These are phyloP conservation scores for Aechmea fasciata DNA, from an alignment of 176 grass and related monocot genomes.

Conservation along the genomic window DNA sequence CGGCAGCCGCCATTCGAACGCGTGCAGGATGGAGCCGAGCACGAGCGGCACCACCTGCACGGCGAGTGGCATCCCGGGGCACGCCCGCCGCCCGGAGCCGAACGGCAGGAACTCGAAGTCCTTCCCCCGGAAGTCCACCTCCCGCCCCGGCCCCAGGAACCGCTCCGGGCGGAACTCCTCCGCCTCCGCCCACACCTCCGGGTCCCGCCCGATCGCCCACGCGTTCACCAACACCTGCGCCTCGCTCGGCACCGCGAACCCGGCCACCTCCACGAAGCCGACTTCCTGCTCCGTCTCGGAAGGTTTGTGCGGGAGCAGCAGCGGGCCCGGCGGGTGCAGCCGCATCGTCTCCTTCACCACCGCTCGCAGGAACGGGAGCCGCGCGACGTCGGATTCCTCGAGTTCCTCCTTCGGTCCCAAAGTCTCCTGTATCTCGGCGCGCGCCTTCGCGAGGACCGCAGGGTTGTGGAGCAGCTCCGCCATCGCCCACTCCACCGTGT, in stretches of 20 bases:
- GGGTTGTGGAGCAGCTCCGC: conserved; percentile 49
- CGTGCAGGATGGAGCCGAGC: no score
- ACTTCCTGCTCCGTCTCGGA: conserved; percentile 16
- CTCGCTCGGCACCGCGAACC: conserved; percentile 32
- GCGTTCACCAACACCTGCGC: neutral
- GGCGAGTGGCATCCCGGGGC: conserved; percentile 6
- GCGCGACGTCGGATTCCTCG: neutral
- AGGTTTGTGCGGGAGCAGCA: conserved; percentile 46
- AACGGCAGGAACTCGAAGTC: neutral
- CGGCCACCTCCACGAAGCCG: conserved; percentile 14
- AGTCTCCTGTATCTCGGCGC: conserved; percentile 25
- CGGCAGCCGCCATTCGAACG: conserved; percentile 47
- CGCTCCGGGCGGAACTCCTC: conserved; percentile 36
- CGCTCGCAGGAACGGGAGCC: conserved; percentile 41
- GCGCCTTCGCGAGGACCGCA: conserved; percentile 35
- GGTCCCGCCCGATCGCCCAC: conserved; percentile 15
- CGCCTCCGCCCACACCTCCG: conserved; percentile 26
- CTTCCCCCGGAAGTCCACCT: conserved; percentile 7
- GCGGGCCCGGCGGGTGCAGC: conserved; percentile 43
- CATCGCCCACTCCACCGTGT: no score
- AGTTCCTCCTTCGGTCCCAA: conserved; percentile 24
- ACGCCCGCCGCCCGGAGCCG: conserved; percentile 8
- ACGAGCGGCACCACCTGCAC: neutral
- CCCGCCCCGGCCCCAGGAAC: conserved; percentile 19
- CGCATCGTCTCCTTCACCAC: conserved; percentile 62